These are phyloP conservation scores for Coemansia umbellata DNA, from an alignment of 192 early-diverging fungal genomes.

Conservation along the genomic window DNA sequence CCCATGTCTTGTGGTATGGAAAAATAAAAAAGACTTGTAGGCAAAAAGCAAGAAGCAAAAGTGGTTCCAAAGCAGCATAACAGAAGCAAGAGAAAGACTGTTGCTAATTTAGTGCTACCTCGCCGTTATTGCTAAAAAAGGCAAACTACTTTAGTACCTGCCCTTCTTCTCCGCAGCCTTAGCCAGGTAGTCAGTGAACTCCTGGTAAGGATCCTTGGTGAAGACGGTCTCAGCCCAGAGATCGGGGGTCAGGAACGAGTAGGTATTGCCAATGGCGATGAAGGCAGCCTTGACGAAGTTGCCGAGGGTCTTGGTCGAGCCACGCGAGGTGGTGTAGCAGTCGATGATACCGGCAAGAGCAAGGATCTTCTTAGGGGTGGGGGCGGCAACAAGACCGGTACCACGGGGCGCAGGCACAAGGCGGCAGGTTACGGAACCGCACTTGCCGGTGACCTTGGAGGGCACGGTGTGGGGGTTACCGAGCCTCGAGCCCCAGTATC, in stretches of 20 bases:
- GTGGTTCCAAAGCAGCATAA: too few species aligned
- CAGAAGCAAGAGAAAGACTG: too few species aligned
- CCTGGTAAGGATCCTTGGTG: conserved; percentile 88
- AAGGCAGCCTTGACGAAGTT: conserved; percentile 99
- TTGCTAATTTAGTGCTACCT: too few species aligned
- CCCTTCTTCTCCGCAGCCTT: conserved; percentile 52
- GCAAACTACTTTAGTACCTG: conserved; percentile 30
- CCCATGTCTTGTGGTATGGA: too few species aligned
- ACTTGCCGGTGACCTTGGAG: conserved; percentile 94
- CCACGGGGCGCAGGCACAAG: conserved; percentile 98
- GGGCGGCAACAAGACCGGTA: conserved; percentile 98
- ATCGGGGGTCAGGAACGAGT: conserved; percentile 96
- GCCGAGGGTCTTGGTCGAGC: conserved; percentile 96
- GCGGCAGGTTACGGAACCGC: conserved; percentile 89
- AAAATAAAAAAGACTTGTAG: too few species aligned
- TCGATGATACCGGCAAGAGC: conserved; percentile 96
- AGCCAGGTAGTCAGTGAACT: conserved; percentile 77
- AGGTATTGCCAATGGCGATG: conserved; percentile 94
- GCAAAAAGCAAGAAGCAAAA: too few species aligned
- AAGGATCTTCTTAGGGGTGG: conserved; percentile 96
- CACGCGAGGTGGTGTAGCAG: conserved; percentile 95
- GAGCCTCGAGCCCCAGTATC: conserved; percentile 96
- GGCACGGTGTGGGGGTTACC: conserved; percentile 98
- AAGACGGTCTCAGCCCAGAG: conserved; percentile 90
- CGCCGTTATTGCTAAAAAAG: too few species aligned